These are phyloP conservation scores for Boechera stricta DNA, from an alignment of 345 rosid species.

Conservation along the genomic window DNA sequence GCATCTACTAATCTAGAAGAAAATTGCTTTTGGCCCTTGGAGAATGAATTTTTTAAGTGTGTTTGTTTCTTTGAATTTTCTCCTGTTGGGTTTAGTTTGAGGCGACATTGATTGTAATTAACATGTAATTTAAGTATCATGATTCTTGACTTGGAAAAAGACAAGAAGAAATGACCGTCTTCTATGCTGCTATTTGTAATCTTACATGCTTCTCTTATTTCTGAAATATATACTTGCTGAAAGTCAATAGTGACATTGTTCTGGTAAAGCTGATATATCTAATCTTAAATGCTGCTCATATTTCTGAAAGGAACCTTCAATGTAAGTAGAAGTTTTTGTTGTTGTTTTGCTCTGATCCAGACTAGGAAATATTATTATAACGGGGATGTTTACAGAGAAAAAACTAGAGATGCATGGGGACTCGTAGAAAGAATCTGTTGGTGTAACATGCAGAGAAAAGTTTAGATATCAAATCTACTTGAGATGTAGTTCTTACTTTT, in stretches of 20 bases:
- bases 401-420: neutral
- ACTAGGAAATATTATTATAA: slow-evolving; percentile 16
- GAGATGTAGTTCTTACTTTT: slow-evolving; percentile 2
- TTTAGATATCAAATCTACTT: slow-evolving; percentile 8
- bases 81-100: slow-evolving; percentile 18
- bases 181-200: neutral
- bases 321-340: neutral
- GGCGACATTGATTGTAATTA: neutral
- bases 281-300: neutral
- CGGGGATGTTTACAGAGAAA: neutral
- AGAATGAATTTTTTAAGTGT: neutral
- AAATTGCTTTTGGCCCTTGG: neutral
- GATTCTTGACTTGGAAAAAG: slow-evolving; percentile 4
- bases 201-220: neutral
- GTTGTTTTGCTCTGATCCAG: neutral
- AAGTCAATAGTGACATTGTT: neutral
- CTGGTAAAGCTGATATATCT: slow-evolving; percentile 5
- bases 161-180: neutral
- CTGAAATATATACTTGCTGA: neutral
- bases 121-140: neutral
- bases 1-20: neutral
- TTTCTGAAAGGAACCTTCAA: slow-evolving; percentile 6
- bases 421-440: neutral
- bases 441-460: slow-evolving; percentile 16
- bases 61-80: neutral